Evolutionary conservation across 805 yeast species (phyloP), one percentile per base, ranked within the genome.

Genomic region (Millerozyma acaciae): DNA sequence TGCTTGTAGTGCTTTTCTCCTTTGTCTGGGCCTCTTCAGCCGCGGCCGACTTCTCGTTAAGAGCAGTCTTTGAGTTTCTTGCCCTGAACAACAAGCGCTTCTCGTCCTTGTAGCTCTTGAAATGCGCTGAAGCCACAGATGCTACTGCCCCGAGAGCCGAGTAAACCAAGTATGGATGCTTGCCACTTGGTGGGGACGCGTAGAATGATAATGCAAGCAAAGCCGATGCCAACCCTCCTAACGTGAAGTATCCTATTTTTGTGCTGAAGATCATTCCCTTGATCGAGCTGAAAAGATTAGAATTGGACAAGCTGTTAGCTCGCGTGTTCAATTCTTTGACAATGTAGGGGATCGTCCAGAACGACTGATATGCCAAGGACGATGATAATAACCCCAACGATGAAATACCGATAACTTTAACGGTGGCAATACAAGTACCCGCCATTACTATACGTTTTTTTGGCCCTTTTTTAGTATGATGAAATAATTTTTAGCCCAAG

Each of bases 141-240:
- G 64, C 27, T 7, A 78, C 75, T 20, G 69, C 68, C n/a, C 76
- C 74, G 6, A 74, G 31, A n/a, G 80, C 68, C 30, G 82, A 66
- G 52, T 84, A 84, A 9, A 84, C 49, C 49, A 84, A 68, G 52
- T 83, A 84, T 14, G 93, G 93, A 56, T 84, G 94, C 54, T 75
- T 75, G 35, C 70, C 78, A 22, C 62, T 51, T 4, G 55, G 44
- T 14, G 84, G 76, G 1, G 87, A 76, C 30, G 68, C 66, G 31
- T 60, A 60, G 50, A 69, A 83, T n/a, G 82, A 80, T 41, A 70
- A 43, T 20, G 66, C 59, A 44, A 83, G 77, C 31, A 77, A 61
- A 21, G 64, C 55, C 1, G 81, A 46, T 6, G 82, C 68, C 16
- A 77, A 26, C 4, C 71, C 50, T 12, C 79, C 78, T 21, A 78